A percentile compares a stretch with the other conserved stretches of the same genome.
Evolutionary conservation across 805 yeast species (phyloP).

Genomic region (Schizosaccharomyces japonicus): DNA sequence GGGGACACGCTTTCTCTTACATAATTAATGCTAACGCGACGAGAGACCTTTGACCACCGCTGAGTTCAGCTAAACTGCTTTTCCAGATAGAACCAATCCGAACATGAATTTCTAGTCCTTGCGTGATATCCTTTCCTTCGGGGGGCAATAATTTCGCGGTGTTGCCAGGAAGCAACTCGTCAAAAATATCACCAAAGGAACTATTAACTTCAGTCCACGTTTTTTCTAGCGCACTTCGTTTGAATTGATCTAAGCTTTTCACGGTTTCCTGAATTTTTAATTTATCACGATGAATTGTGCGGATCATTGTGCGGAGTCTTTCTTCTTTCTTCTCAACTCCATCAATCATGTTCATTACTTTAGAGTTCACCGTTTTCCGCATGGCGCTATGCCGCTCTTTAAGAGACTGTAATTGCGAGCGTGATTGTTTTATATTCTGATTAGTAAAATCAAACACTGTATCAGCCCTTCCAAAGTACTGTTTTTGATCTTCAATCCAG

Average conservation of each 20-base stretch:
- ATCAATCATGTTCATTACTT: conserved; percentile 77
- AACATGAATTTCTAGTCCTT: conserved; percentile 77
- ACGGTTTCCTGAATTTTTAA: conserved; percentile 74
- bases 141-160: conserved; percentile 71
- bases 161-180: conserved; percentile 69
- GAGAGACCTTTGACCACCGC: conserved; percentile 68
- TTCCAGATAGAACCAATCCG: conserved; percentile 86
- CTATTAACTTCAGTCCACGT: conserved; percentile 71
- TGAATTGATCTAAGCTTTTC: conserved; percentile 58
- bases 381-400: conserved; percentile 38
- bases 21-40: conserved; percentile 4
- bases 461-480: conserved; percentile 17
- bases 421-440: conserved; percentile 33
- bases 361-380: conserved; percentile 60
- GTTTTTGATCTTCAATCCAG: conserved; percentile 50
- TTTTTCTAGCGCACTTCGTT: conserved; percentile 52
- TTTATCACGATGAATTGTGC: conserved; percentile 72
- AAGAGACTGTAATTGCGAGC: conserved; percentile 31
- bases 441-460: conserved; percentile 16
- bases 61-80: conserved; percentile 75
- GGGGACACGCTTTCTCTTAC: background rate
- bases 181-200: conserved; percentile 78
- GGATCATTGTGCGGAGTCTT: conserved; percentile 53
- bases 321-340: conserved; percentile 72
- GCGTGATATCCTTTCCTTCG: conserved; percentile 58